Base-by-base conservation (phyloP, 331 rosid genomes). In the Rosa hybrid region DNA sequence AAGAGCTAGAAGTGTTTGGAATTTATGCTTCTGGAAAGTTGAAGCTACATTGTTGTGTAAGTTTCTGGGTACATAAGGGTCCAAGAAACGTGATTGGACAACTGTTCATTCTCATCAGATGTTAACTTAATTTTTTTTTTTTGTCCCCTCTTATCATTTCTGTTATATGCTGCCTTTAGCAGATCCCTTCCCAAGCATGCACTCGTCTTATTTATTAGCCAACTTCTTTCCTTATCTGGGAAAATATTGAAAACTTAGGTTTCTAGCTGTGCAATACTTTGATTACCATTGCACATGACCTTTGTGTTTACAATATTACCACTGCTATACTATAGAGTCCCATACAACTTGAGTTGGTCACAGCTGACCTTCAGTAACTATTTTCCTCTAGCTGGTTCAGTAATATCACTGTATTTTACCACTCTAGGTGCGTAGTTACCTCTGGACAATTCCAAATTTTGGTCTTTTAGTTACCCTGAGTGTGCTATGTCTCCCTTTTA, bases 61-160 rank as follows among this genome's bases (percentile, higher is more conserved):
- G 57, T 42, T 75, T n/a, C 68, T 75, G 53, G 54, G 20, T 71
- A 48, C 34, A 25, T 4, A n/a, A 69, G 53, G 20, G n/a, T 72
- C 59, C 45, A 10, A 16, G 16, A 50, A 25, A 7, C 10, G 11
- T 27, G 10, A 27, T 49, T 27, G 63, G 57, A 72, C 49, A 68
- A 39, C 57, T 25, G 27, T 50, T 72, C 76, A 27, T 8, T 12
- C 54, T 16, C 67, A 34, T 73, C n/a, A 17, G 64, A 20, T 50
- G 50, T 34, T 34, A 34, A 34, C 3, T 34, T 27, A 27, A 27
- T 20, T 27, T 27, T 7, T 17, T 2, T 25, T 25, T 13, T 25
- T 4, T 1, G 0, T 17, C 6, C 16, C 27, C n/a, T 48, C 18
- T 45, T 71, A 5, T 45, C 38, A 1, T 13, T 21, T 71, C 56